Evolutionary conservation across 106 monocot genomes (phyloP).

Genomic region (Apostasia shenzhenica): DNA sequence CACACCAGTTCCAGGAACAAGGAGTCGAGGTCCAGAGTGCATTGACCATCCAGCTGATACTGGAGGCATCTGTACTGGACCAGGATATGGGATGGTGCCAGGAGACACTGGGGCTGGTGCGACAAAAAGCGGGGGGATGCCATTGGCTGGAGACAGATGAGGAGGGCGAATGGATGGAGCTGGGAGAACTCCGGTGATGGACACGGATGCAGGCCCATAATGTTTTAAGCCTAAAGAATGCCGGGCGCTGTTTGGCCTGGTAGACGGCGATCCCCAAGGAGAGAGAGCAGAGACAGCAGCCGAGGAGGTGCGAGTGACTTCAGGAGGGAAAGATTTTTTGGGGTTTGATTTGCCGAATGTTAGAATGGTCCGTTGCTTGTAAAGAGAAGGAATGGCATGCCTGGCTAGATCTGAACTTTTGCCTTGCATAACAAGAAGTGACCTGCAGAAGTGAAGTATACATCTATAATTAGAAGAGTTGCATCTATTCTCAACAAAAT

Average conservation of each 20-base stretch:
- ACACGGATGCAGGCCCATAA: slow-evolving; percentile 15
- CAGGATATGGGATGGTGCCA: slow-evolving; percentile 19
- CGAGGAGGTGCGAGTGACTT: neutral
- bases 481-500: too few species aligned
- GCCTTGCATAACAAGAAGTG: slow-evolving; percentile 64
- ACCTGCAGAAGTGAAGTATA: slow-evolving; percentile 20
- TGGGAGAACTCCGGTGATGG: slow-evolving; percentile 29
- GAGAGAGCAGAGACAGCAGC: neutral
- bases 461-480: too few species aligned
- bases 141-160: slow-evolving; percentile 19
- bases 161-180: slow-evolving; percentile 13
- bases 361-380: slow-evolving; percentile 55
- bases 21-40: slow-evolving; percentile 25
- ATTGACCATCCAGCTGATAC: slow-evolving; percentile 27
- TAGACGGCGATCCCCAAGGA: slow-evolving; percentile 8
- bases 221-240: slow-evolving; percentile 31
- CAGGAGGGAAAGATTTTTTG: slow-evolving; percentile 13
- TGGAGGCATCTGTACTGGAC: slow-evolving; percentile 12
- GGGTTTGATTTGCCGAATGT: slow-evolving; percentile 65
- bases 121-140: slow-evolving; percentile 30
- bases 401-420: slow-evolving; percentile 62
- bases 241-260: slow-evolving; percentile 13
- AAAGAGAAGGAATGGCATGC: slow-evolving; percentile 52
- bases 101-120: slow-evolving; percentile 21
- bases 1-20: slow-evolving; percentile 57